These are phyloP conservation scores for Venturia aucupariae DNA, from an alignment of 2,329 filamentous ascomycete species.

Conservation along the genomic window DNA sequence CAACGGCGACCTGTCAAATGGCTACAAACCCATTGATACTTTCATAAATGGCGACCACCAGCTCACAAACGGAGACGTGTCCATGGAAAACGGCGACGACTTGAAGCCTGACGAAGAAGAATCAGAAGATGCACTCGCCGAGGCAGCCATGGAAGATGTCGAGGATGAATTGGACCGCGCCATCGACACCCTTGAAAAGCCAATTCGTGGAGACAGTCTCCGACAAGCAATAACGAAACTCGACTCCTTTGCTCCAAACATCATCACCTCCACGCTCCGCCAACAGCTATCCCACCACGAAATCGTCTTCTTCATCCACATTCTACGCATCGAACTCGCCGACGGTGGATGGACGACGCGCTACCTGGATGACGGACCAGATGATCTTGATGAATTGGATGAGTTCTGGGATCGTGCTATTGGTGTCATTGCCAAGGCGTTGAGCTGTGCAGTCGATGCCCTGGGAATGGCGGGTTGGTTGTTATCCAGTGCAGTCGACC, in stretches of 20 bases:
- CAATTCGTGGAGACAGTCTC: constrained; percentile 53
- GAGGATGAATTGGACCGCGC: constrained; percentile 54
- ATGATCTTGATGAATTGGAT: constrained; percentile 34
- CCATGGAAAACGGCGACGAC: constrained; percentile 3
- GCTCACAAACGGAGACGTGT: constrained; percentile 18
- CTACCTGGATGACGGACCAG: constrained; percentile 52
- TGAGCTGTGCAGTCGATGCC: constrained; percentile 66
- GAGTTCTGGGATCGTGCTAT: constrained; percentile 59
- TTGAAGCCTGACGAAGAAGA: constrained; percentile 17
- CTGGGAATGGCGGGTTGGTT: constrained; percentile 69
- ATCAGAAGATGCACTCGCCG: constrained; percentile 28
- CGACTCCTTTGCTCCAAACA: constrained; percentile 51
- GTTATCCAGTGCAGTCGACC: constrained; percentile 40
- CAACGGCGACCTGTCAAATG: background rate
- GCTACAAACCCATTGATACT: constrained; percentile 26
- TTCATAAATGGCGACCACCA: constrained; percentile 23
- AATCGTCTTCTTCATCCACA: constrained; percentile 60
- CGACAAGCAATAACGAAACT: constrained; percentile 62
- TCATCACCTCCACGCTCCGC: constrained; percentile 56
- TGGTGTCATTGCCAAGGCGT: constrained; percentile 59
- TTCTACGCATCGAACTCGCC: constrained; percentile 63
- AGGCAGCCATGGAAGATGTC: constrained; percentile 37
- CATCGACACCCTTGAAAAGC: constrained; percentile 55
- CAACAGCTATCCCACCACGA: constrained; percentile 56
- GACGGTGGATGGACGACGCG: constrained; percentile 67